Conservation (phyloP, 768 basidiomycete species). For the Suillus plorans region DNA sequence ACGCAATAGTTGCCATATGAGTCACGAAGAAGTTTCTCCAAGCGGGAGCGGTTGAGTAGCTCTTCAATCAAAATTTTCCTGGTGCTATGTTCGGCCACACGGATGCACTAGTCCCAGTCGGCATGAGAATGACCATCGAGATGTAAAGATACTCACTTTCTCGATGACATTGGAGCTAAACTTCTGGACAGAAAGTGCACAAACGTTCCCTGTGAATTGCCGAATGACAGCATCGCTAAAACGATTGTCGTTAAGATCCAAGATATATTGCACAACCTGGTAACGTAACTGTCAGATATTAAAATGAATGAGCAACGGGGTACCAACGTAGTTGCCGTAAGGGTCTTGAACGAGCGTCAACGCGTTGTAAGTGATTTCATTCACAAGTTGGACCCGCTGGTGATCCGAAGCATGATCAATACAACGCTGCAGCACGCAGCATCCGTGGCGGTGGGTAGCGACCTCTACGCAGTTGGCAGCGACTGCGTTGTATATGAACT, state of each 20-base stretch:
- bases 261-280: slow-evolving; percentile 97
- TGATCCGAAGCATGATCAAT: slow-evolving; percentile 97
- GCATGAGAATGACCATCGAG: slow-evolving; percentile 2
- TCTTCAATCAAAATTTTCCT: slow-evolving; percentile 95
- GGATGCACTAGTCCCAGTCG: slow-evolving; percentile 56
- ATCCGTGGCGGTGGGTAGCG: slow-evolving; percentile 96
- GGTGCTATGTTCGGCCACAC: slow-evolving; percentile 94
- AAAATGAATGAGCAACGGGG: neutral
- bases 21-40: slow-evolving; percentile 95
- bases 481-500: slow-evolving; percentile 99
- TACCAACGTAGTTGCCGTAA: slow-evolving; percentile 83
- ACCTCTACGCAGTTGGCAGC: slow-evolving; percentile 99
- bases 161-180: slow-evolving; percentile 99
- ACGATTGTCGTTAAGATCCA: slow-evolving; percentile 96
- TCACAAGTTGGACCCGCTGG: slow-evolving; percentile 94
- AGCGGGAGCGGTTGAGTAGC: slow-evolving; percentile 86
- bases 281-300: slow-evolving; percentile 9
- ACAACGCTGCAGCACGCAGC: slow-evolving; percentile 97
- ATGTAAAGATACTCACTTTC: slow-evolving; percentile 53
- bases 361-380: slow-evolving; percentile 98
- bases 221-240: slow-evolving; percentile 98
- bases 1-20: slow-evolving; percentile 97
- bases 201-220: slow-evolving; percentile 97
- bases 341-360: slow-evolving; percentile 98
- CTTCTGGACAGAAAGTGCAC: slow-evolving; percentile 96